Conservation (phyloP, 2,329 filamentous ascomycete genomes). For the Trichoderma semiorbis region DNA sequence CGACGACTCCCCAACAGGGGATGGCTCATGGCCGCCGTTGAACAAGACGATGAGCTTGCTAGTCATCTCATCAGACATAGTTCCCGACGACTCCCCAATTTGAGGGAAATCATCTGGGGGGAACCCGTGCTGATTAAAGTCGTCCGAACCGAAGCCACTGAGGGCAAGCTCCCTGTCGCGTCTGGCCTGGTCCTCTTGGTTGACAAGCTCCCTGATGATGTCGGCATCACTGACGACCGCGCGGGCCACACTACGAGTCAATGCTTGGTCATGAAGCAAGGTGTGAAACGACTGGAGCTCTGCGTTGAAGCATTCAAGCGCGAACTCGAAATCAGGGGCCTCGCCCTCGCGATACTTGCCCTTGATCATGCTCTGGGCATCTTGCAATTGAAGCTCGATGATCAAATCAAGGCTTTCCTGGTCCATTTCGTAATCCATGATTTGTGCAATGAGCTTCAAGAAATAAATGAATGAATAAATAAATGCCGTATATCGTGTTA, state of each 20-base stretch:
- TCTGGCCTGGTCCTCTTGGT: background rate
- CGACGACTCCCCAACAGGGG: background rate
- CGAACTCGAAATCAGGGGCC: conserved; percentile 17
- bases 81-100: background rate
- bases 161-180: background rate
- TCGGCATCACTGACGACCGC: conserved; percentile 19
- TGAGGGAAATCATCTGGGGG: background rate
- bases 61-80: conserved; percentile 10
- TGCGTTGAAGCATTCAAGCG: conserved; percentile 15
- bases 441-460: background rate
- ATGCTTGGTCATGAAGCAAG: conserved; percentile 16
- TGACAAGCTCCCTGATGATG: conserved; percentile 8
- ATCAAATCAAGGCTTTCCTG: conserved; percentile 21
- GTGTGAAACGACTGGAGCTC: conserved; percentile 18
- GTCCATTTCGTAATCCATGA: conserved; percentile 1
- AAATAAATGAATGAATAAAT: background rate
- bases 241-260: conserved; percentile 23
- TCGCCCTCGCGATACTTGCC: conserved; percentile 20
- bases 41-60: background rate
- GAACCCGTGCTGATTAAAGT: background rate
- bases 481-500: too few relatives aligned
- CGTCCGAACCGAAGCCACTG: background rate
- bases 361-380: conserved; percentile 16
- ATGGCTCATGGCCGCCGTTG: background rate
- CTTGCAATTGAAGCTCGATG: conserved; percentile 23